Evolutionary conservation across 2,329 filamentous ascomycete species (phyloP).

Genomic region (Trichoderma asperellum): DNA sequence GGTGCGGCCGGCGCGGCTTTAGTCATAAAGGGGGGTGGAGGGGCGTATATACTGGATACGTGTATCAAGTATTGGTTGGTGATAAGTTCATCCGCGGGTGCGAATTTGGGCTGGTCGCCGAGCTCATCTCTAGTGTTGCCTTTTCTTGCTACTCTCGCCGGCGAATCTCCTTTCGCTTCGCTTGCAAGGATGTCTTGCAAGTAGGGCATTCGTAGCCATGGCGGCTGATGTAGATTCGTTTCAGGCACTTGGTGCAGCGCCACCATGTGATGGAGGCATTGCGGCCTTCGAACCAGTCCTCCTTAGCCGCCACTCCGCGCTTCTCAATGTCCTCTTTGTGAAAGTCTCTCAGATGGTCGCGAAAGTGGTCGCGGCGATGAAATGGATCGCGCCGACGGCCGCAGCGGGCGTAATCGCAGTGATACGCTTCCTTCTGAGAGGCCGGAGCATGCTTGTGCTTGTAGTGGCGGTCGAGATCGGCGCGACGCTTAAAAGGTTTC

Average conservation of each 20-base stretch:
- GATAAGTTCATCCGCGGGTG: not conserved
- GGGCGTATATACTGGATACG: not conserved
- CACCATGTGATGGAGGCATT: constrained; percentile 52
- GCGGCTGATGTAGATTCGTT: constrained; percentile 47
- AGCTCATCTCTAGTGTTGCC: not conserved
- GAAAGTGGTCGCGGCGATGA: constrained; percentile 59
- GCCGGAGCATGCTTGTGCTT: constrained; percentile 52
- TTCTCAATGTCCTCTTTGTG: constrained; percentile 60
- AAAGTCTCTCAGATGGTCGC: constrained; percentile 59
- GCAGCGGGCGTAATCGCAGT: constrained; percentile 59
- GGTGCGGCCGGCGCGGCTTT: not conserved
- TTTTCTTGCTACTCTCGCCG: constrained; percentile 32
- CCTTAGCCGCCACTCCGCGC: constrained; percentile 45
- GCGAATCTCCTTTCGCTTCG: constrained; percentile 46
- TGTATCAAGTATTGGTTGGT: not conserved
- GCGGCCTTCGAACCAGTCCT: constrained; percentile 47
- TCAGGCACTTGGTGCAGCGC: constrained; percentile 59
- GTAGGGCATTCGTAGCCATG: constrained; percentile 51
- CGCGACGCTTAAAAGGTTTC: constrained; percentile 54
- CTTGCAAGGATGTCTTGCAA: constrained; percentile 54
- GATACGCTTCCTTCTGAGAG: constrained; percentile 48
- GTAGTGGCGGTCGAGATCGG: constrained; percentile 60
- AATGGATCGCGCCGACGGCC: constrained; percentile 52
- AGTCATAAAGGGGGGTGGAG: not conserved
- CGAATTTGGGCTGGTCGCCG: constrained; percentile 9